phyloP scores from a whole-genome alignment of 2,329 filamentous ascomycete species.

The Penicillium glabrum region DNA sequence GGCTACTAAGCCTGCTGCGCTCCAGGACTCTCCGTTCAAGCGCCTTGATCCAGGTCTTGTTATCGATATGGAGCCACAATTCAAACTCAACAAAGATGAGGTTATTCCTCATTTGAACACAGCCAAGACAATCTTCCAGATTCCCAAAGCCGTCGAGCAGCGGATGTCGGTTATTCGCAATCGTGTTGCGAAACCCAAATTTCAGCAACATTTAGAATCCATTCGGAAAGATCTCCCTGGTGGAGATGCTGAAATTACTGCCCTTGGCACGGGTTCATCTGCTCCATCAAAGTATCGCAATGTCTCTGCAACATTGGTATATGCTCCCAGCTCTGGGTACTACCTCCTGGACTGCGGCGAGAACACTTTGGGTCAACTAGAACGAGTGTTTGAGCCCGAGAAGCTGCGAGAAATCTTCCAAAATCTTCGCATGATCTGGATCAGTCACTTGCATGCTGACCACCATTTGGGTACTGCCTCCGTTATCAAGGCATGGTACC shows the following conservation, averaged over 20 bases:
- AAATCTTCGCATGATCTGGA: slow-evolving; percentile 80
- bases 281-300: slow-evolving; percentile 92
- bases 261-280: slow-evolving; percentile 88
- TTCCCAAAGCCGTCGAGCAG: slow-evolving; percentile 32
- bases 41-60: slow-evolving; percentile 44
- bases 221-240: slow-evolving; percentile 67
- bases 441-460: slow-evolving; percentile 94
- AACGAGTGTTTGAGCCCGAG: slow-evolving; percentile 66
- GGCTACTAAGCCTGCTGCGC: slow-evolving; percentile 8
- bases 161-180: slow-evolving; percentile 28
- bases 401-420: slow-evolving; percentile 70
- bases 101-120: slow-evolving; percentile 30
- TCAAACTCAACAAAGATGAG: slow-evolving; percentile 34
- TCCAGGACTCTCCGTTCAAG: slow-evolving; percentile 25
- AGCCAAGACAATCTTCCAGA: slow-evolving; percentile 15
- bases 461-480: slow-evolving; percentile 86
- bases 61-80: slow-evolving; percentile 49
- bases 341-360: slow-evolving; percentile 92
- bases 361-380: slow-evolving; percentile 84
- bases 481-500: slow-evolving; percentile 79
- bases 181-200: slow-evolving; percentile 28
- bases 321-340: slow-evolving; percentile 80
- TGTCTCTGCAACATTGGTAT: slow-evolving; percentile 82
- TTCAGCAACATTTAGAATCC: slow-evolving; percentile 38
- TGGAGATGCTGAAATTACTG: slow-evolving; percentile 76